Evolutionary conservation across 1,284 basidiomycete genomes (phyloP).

Genomic region (Cutaneotrichosporon curvatum): DNA sequence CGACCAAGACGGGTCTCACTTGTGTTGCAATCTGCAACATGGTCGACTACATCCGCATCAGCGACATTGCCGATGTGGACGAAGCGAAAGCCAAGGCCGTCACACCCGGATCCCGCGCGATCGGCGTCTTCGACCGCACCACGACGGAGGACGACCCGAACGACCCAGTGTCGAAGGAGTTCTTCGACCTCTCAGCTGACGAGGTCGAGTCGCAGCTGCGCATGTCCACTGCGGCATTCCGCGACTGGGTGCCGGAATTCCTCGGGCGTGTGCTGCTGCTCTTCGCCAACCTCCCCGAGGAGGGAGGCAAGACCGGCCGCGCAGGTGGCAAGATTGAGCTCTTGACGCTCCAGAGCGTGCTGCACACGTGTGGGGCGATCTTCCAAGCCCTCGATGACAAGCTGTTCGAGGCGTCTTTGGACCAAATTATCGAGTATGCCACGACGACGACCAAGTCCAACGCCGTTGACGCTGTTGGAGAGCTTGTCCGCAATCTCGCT

Average conservation of each 20-base stretch:
- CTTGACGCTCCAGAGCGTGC: conserved; percentile 31
- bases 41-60: conserved; percentile 70
- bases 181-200: conserved; percentile 31
- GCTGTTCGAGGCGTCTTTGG: conserved; percentile 78
- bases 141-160: conserved; percentile 36
- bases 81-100: conserved; percentile 9
- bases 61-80: conserved; percentile 39
- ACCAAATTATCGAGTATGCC: conserved; percentile 74
- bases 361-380: conserved; percentile 53
- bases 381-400: conserved; percentile 81
- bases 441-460: conserved; percentile 77
- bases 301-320: conserved; percentile 45
- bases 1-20: conserved; percentile 63
- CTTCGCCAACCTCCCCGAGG: conserved; percentile 90
- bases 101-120: conserved; percentile 22
- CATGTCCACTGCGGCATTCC: conserved; percentile 37
- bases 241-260: conserved; percentile 81
- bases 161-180: conserved; percentile 33
- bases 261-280: conserved; percentile 78
- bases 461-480: conserved; percentile 80
- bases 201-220: conserved; percentile 39
- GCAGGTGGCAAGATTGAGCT: conserved; percentile 47
- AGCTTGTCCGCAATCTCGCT: conserved; percentile 79
- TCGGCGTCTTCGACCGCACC: conserved; percentile 21
- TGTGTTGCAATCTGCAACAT: conserved; percentile 58